phyloP scores from a whole-genome alignment of 768 basidiomycete genomes.

The Pleurotus eryngii region DNA sequence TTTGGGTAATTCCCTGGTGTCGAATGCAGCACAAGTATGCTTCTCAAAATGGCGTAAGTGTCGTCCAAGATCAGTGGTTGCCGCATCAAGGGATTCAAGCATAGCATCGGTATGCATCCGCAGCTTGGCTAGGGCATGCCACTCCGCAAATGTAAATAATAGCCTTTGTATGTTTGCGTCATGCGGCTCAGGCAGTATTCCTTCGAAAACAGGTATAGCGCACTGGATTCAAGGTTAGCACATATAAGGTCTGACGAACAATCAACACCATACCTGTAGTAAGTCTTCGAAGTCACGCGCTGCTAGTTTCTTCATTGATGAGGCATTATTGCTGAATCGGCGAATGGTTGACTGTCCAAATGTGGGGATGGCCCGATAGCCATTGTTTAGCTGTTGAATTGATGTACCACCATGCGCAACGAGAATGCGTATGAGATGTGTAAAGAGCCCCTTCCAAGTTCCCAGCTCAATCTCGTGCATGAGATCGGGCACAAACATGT shows the following conservation, averaged over 20 bases:
- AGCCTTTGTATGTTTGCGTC: conserved; percentile 17
- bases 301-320: conserved; percentile 29
- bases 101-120: too few species aligned
- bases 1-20: not conserved
- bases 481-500: conserved; percentile 40
- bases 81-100: too few species aligned
- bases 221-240: too few species aligned
- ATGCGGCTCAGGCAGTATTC: conserved; percentile 24
- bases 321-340: conserved; percentile 23
- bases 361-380: conserved; percentile 21
- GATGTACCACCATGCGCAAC: conserved; percentile 19
- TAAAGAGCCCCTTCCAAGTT: too few species aligned
- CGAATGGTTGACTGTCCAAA: conserved; percentile 27
- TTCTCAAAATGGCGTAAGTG: conserved; percentile 28
- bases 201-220: conserved; percentile 37
- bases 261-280: too few species aligned
- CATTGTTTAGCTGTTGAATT: conserved; percentile 27
- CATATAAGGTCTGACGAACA: too few species aligned
- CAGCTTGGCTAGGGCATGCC: conserved; percentile 33
- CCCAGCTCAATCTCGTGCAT: conserved; percentile 16
- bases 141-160: conserved; percentile 24
- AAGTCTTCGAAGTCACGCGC: conserved; percentile 35
- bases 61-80: conserved; percentile 24
- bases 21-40: conserved; percentile 17
- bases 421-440: conserved; percentile 26